phyloP scores from a whole-genome alignment of 225 moss, liverwort and hornwort genomes.

The Marchantia polymorpha region DNA sequence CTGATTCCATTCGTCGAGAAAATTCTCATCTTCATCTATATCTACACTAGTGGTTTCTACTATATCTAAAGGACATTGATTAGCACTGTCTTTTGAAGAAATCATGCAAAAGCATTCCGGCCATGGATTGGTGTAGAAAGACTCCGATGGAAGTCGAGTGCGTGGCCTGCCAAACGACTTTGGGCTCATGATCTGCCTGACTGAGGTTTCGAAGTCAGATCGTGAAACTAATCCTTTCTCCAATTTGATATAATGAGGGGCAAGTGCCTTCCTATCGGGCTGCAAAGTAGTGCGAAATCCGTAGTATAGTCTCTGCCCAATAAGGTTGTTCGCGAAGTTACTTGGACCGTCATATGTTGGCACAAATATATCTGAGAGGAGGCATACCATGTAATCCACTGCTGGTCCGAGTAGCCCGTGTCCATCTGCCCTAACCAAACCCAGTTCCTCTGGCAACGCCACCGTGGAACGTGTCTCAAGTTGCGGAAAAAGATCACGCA shows the following conservation, averaged over 20 bases:
- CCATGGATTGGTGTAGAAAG: conserved; percentile 87
- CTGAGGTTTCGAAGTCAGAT: conserved; percentile 48
- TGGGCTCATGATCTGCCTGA: conserved; percentile 45
- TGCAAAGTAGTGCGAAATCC: conserved; percentile 66
- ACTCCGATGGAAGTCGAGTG: conserved; percentile 53
- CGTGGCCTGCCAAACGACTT: conserved; percentile 50
- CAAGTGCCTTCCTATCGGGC: conserved; percentile 77
- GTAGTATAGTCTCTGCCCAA: conserved; percentile 85
- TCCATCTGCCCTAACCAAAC: conserved; percentile 37
- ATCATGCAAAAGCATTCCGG: conserved; percentile 86
- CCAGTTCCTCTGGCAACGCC: conserved; percentile 48
- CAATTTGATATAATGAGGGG: conserved; percentile 57
- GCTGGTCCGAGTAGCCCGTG: conserved; percentile 66
- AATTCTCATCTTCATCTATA: conserved; percentile 25
- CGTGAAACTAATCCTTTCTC: conserved; percentile 44
- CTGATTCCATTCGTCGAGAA: conserved; percentile 21
- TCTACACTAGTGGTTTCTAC: not conserved
- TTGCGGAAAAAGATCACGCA: conserved; percentile 60
- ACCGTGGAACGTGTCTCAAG: conserved; percentile 67
- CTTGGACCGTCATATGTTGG: conserved; percentile 85
- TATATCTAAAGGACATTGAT: conserved; percentile 45
- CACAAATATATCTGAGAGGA: conserved; percentile 72
- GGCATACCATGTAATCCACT: conserved; percentile 83
- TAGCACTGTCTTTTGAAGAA: conserved; percentile 22
- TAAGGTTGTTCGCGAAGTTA: conserved; percentile 85